Conservation (phyloP, 1,284 basidiomycete genomes). For the Paramarasmius palmivorus region DNA sequence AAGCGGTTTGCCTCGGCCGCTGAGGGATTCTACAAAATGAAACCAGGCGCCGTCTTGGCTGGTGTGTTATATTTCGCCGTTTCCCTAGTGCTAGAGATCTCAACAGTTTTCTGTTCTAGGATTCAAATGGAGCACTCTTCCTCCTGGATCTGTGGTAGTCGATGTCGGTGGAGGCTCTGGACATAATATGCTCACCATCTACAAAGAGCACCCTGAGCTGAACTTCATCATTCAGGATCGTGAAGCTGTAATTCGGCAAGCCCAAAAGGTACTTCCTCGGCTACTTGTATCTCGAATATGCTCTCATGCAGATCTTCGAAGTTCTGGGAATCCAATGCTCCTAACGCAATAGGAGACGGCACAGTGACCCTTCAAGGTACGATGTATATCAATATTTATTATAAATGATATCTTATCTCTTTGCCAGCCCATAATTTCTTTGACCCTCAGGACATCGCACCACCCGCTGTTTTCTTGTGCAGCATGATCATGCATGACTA, state of each 20-base stretch:
- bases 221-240: conserved; percentile 25
- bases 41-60: conserved; percentile 10
- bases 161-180: conserved; percentile 30
- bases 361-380: conserved; percentile 13
- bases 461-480: conserved; percentile 11
- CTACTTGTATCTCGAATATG: not conserved
- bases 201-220: conserved; percentile 13
- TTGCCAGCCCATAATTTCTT: conserved; percentile 15
- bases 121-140: conserved; percentile 22
- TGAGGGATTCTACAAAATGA: conserved; percentile 18
- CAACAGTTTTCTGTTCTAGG: conserved; percentile 12
- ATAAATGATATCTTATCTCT: not conserved
- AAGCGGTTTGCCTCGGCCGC: conserved; percentile 24
- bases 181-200: conserved; percentile 16
- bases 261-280: conserved; percentile 12
- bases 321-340: conserved; percentile 13
- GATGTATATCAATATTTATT: not conserved
- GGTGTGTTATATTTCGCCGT: not conserved
- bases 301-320: not conserved
- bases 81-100: not conserved
- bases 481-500: conserved; percentile 16
- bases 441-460: conserved; percentile 12
- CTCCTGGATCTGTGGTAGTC: conserved; percentile 21
- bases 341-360: conserved; percentile 4
- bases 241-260: conserved; percentile 17